A percentile compares a stretch with the other conserved stretches of the same genome.
Conservation (phyloP, 192 early-diverging fungal genomes). For the Hyaloraphidium curvatum region DNA sequence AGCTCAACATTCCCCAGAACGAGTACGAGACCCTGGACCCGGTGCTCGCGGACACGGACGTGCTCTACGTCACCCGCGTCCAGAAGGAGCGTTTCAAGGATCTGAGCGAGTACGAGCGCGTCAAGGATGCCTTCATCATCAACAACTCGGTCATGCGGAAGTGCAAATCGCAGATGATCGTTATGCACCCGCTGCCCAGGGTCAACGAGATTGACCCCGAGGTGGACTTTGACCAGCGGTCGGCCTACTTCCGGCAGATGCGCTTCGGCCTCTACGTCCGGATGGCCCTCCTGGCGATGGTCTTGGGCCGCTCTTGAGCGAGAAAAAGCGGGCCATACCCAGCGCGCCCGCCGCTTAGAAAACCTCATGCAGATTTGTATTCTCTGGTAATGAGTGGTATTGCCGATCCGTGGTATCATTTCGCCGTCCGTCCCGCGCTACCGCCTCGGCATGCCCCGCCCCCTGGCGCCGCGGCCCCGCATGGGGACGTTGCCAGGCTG, state of each 20-base stretch:
- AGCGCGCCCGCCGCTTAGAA: too few relatives aligned
- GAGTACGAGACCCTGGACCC: conserved; percentile 52
- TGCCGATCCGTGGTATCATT: too few relatives aligned
- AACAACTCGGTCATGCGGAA: conserved; percentile 67
- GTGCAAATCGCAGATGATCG: conserved; percentile 90
- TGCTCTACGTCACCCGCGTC: conserved; percentile 89
- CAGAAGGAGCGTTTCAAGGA: conserved; percentile 84
- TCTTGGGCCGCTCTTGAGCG: too few relatives aligned
- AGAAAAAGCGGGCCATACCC: too few relatives aligned
- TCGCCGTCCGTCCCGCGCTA: too few relatives aligned
- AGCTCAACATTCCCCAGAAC: conserved; percentile 30
- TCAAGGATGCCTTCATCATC: conserved; percentile 60
- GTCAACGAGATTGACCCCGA: conserved; percentile 89
- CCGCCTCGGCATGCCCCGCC: too few relatives aligned
- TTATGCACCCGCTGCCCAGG: conserved; percentile 96
- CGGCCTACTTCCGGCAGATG: conserved; percentile 98
- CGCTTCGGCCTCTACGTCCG: conserved; percentile 91
- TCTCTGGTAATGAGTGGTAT: too few relatives aligned
- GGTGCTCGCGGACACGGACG: conserved; percentile 74
- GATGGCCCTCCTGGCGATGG: conserved; percentile 89
- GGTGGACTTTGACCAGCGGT: conserved; percentile 93
- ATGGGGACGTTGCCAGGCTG: conserved; percentile 40
- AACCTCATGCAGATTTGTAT: too few relatives aligned
- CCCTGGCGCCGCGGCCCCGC: conserved; percentile 26
- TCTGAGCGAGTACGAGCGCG: conserved; percentile 57